phyloP scores from a whole-genome alignment of 108 stramenopile species.

The Aurantiochytrium sp. region DNA sequence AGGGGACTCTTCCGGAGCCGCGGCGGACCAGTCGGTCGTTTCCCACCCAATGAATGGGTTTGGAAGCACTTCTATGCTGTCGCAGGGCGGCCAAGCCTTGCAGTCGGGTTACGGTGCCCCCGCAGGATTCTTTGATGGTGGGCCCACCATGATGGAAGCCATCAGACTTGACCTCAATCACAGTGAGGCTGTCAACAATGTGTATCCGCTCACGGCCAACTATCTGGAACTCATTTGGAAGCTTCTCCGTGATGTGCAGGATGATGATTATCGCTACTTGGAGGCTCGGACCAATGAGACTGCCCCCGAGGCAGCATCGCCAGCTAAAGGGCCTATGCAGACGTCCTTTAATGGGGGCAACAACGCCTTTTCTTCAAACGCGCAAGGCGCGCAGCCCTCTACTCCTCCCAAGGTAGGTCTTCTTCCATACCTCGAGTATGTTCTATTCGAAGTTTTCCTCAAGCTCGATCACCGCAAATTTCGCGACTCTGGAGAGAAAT shows the following conservation, averaged over 20 bases:
- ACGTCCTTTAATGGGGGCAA: too few relatives aligned
- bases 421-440: background rate
- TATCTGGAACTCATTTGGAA: background rate
- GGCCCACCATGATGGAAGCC: background rate
- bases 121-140: background rate
- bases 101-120: background rate
- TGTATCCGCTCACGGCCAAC: background rate
- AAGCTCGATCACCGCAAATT: background rate
- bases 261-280: background rate
- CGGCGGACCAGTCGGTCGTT: background rate
- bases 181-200: background rate
- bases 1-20: background rate
- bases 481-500: background rate
- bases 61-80: background rate
- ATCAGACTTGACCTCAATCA: background rate
- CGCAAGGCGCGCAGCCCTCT: too few relatives aligned
- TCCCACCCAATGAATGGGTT: background rate
- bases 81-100: background rate
- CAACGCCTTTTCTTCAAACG: too few relatives aligned
- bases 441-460: background rate
- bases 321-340: background rate
- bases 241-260: background rate
- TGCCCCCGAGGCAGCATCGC: background rate
- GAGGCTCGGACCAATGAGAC: background rate
- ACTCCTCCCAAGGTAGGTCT: background rate